These are phyloP conservation scores for Epichloe glyceriae DNA, from an alignment of 2,329 filamentous ascomycete genomes.

Conservation along the genomic window DNA sequence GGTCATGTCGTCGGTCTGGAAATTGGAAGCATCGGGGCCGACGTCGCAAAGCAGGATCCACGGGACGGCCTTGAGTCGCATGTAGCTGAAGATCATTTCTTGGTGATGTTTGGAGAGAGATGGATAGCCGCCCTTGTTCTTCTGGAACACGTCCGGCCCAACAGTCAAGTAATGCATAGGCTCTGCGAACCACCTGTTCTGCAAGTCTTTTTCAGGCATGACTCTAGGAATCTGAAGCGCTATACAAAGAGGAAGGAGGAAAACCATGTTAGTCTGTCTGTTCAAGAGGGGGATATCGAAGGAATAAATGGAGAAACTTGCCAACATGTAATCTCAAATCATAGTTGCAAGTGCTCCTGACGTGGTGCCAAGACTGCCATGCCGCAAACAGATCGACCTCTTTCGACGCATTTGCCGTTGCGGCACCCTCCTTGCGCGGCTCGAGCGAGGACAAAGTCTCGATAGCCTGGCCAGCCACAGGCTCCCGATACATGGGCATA, in stretches of 20 bases:
- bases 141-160: conserved; percentile 39
- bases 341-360: conserved; percentile 79
- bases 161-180: conserved; percentile 51
- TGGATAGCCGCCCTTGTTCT: conserved; percentile 48
- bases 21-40: conserved; percentile 31
- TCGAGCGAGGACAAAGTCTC: conserved; percentile 37
- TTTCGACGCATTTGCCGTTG: conserved; percentile 19
- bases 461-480: conserved; percentile 39
- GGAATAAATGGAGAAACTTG: conserved; percentile 34
- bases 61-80: conserved; percentile 49
- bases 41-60: conserved; percentile 53
- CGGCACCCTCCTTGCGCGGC: conserved; percentile 15
- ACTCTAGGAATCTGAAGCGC: conserved; percentile 44
- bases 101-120: conserved; percentile 50
- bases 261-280: neutral
- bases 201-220: conserved; percentile 46
- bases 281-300: neutral
- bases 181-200: conserved; percentile 57
- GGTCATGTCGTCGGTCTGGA: conserved; percentile 13
- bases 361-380: conserved; percentile 91
- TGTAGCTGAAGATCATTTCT: conserved; percentile 46
- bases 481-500: conserved; percentile 70
- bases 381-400: conserved; percentile 60
- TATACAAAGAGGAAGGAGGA: conserved; percentile 13
- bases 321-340: conserved; percentile 68